Conservation (phyloP, 768 basidiomycete genomes). For the Tephrocybe sp. region DNA sequence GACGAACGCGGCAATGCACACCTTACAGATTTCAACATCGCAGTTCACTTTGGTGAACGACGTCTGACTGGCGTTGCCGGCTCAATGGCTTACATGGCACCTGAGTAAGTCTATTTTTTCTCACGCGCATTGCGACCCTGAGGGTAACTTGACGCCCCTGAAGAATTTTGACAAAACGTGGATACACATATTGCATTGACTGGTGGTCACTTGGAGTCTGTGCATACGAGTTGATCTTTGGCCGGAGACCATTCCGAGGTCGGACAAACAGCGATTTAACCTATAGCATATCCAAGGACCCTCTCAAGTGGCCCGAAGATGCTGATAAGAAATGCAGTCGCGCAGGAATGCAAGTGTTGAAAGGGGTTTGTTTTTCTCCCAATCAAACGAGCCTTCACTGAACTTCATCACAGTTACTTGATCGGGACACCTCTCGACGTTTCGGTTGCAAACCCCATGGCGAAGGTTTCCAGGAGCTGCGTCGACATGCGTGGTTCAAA, state of each 20-base stretch:
- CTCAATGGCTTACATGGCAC: conserved; percentile 99
- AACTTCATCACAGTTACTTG: conserved; percentile 61
- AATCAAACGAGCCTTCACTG: conserved; percentile 1
- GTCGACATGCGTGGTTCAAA: conserved; percentile 82
- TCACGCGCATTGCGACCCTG: conserved; percentile 5
- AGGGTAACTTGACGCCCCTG: conserved; percentile 2
- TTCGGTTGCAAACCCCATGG: conserved; percentile 79
- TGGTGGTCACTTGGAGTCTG: conserved; percentile 98
- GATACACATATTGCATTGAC: conserved; percentile 92
- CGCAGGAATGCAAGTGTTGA: conserved; percentile 74
- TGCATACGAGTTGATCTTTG: conserved; percentile 89
- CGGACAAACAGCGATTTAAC: conserved; percentile 92
- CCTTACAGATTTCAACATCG: conserved; percentile 97
- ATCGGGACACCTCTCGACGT: conserved; percentile 78
- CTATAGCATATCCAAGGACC: conserved; percentile 87
- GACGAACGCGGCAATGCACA: conserved; percentile 96
- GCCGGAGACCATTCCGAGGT: conserved; percentile 88
- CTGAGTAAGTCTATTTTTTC: conserved; percentile 50
- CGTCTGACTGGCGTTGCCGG: conserved; percentile 90
- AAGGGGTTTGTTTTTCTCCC: conserved; percentile 55
- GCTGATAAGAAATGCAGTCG: conserved; percentile 76
- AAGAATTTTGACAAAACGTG: conserved; percentile 84
- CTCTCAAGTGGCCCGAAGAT: conserved; percentile 87
- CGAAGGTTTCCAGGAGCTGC: conserved; percentile 78
- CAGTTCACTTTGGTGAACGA: conserved; percentile 91